Evolutionary conservation across 2,329 filamentous ascomycete genomes (phyloP).

Genomic region (Macrophomina pseudophaseolina): DNA sequence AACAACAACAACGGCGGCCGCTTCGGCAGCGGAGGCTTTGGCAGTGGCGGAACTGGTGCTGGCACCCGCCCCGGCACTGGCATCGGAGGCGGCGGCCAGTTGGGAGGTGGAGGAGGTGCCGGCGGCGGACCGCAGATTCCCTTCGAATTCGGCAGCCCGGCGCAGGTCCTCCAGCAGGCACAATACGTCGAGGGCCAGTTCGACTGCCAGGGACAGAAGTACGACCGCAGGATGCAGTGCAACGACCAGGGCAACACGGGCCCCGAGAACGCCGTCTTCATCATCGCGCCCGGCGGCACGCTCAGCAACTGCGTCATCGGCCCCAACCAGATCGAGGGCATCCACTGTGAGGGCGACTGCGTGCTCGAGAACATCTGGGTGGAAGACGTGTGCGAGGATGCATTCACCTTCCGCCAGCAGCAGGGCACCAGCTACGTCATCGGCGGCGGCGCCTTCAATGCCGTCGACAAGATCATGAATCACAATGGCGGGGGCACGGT

Average conservation of each 20-base stretch:
- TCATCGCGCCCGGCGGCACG: constrained; percentile 39
- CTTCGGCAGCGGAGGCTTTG: not conserved
- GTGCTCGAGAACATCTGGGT: constrained; percentile 45
- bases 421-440: constrained; percentile 28
- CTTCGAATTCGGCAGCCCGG: not conserved
- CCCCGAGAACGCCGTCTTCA: not conserved
- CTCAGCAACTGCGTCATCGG: constrained; percentile 58
- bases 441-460: constrained; percentile 35
- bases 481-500: not conserved
- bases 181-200: not conserved
- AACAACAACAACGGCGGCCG: not conserved
- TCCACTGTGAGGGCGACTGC: constrained; percentile 58
- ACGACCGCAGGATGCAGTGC: not conserved
- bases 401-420: not conserved
- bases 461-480: constrained; percentile 36
- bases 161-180: not conserved
- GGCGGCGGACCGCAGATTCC: not conserved
- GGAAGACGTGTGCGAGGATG: constrained; percentile 44
- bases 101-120: not conserved
- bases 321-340: constrained; percentile 52
- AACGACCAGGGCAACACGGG: not conserved
- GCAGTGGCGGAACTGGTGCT: too few species aligned
- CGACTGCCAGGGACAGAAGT: not conserved
- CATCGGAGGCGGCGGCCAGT: not conserved
- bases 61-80: too few species aligned